phyloP scores from a whole-genome alignment of 1,284 basidiomycete species.

The Rhodotorula sp. region DNA sequence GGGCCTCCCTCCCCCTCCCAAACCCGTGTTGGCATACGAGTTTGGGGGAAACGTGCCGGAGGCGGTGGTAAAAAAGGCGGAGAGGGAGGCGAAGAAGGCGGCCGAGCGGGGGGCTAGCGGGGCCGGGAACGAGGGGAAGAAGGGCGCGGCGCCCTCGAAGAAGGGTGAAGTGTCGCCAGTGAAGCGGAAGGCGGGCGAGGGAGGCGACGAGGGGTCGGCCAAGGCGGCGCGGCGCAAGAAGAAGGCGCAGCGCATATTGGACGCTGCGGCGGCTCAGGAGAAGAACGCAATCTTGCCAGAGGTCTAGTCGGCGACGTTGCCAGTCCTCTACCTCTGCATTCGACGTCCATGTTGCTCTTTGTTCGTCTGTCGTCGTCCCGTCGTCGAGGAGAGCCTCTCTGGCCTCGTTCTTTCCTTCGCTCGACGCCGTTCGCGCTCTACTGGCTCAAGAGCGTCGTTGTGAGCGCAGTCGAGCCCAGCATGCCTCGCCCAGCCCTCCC shows the following conservation, averaged over 20 bases:
- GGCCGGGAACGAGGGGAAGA: background rate
- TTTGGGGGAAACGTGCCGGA: constrained; percentile 24
- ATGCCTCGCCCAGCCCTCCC: too few relatives aligned
- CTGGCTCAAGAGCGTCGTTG: too few relatives aligned
- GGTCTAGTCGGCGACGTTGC: constrained; percentile 6
- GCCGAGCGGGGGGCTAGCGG: background rate
- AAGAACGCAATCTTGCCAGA: constrained; percentile 14
- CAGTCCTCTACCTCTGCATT: too few relatives aligned
- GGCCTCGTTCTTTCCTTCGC: too few relatives aligned
- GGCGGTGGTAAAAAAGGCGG: background rate
- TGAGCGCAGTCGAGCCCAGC: too few relatives aligned
- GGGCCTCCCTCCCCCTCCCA: constrained; percentile 15
- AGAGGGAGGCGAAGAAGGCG: constrained; percentile 1
- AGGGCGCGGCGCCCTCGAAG: background rate
- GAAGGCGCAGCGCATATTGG: background rate
- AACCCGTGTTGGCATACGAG: constrained; percentile 29
- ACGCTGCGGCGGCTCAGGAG: background rate
- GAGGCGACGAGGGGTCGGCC: constrained; percentile 1
- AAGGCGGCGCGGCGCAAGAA: constrained; percentile 8
- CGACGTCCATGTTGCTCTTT: too few relatives aligned
- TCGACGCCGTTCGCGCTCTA: too few relatives aligned
- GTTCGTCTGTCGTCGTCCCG: too few relatives aligned
- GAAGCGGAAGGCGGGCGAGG: background rate
- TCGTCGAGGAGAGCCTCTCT: too few relatives aligned
- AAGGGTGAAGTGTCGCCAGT: background rate